phyloP scores from a whole-genome alignment of 352 stramenopile species.

The Globisporangium orthogonon region DNA sequence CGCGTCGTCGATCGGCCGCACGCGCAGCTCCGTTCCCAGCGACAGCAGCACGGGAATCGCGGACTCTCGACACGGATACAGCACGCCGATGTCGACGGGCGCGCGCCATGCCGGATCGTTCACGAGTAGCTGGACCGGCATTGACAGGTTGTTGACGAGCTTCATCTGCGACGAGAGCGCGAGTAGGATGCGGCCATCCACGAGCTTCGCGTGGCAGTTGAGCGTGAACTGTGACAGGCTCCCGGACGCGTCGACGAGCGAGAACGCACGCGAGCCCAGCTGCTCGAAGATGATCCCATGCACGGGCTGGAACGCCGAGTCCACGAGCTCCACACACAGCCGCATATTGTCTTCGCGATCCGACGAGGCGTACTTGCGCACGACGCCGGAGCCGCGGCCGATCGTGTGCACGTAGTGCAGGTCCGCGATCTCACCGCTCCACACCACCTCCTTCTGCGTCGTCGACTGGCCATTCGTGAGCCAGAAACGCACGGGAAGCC shows the following conservation, averaged over 20 bases:
- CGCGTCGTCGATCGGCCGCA: conserved; percentile 39
- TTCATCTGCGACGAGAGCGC: conserved; percentile 79
- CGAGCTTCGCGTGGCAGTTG: conserved; percentile 57
- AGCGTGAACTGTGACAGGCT: conserved; percentile 51
- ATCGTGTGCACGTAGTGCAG: conserved; percentile 60
- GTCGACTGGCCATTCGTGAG: conserved; percentile 41
- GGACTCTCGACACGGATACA: conserved; percentile 51
- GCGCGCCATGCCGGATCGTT: conserved; percentile 73
- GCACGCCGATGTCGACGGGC: conserved; percentile 62
- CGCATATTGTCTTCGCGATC: conserved; percentile 52
- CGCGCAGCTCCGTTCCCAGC: conserved; percentile 58
- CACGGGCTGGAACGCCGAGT: conserved; percentile 61
- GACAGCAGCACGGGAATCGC: conserved; percentile 67
- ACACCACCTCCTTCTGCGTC: conserved; percentile 28
- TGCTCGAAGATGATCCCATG: conserved; percentile 81
- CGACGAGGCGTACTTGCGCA: conserved; percentile 58
- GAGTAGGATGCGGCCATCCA: conserved; percentile 74
- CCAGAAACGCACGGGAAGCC: conserved; percentile 62
- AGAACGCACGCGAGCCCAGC: conserved; percentile 54
- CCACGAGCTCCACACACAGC: conserved; percentile 54
- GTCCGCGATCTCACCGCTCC: conserved; percentile 40
- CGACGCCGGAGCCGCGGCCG: conserved; percentile 55
- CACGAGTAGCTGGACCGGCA: conserved; percentile 68
- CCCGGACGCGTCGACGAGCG: conserved; percentile 44
- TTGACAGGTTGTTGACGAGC: conserved; percentile 57